Conservation (phyloP, 1,284 basidiomycete genomes). For the Apiotrichum porosum region DNA sequence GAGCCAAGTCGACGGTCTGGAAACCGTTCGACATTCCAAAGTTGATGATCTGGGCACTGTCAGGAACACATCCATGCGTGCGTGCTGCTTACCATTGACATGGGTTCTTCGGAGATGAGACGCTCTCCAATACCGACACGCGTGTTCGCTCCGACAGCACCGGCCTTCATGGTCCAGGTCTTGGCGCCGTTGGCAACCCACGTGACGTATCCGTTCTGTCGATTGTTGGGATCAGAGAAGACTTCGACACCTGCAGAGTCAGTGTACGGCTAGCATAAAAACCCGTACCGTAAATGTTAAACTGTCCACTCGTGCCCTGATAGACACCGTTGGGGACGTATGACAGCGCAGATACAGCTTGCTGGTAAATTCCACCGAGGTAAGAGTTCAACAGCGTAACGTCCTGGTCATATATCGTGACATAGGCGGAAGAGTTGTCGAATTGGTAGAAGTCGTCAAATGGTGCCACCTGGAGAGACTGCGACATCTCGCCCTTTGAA, state of each 20-base stretch:
- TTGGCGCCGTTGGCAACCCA: constrained; percentile 65
- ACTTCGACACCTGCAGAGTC: constrained; percentile 58
- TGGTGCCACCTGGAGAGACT: constrained; percentile 51
- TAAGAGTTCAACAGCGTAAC: constrained; percentile 67
- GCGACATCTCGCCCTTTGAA: constrained; percentile 54
- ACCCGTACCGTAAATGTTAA: constrained; percentile 54
- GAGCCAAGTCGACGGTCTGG: constrained; percentile 57
- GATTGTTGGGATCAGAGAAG: constrained; percentile 58
- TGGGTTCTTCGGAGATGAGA: constrained; percentile 74
- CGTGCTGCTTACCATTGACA: constrained; percentile 52
- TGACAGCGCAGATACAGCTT: constrained; percentile 68
- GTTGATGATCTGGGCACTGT: constrained; percentile 78
- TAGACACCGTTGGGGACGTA: constrained; percentile 53
- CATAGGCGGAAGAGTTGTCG: constrained; percentile 51
- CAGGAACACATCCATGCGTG: neutral
- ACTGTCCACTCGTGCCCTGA: constrained; percentile 25
- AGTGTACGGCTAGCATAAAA: neutral
- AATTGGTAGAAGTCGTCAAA: constrained; percentile 67
- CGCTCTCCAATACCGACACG: constrained; percentile 65
- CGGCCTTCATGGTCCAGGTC: constrained; percentile 71
- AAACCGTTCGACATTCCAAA: constrained; percentile 54
- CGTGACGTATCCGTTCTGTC: constrained; percentile 59
- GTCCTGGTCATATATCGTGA: constrained; percentile 35
- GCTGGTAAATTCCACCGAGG: constrained; percentile 71
- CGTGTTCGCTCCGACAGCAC: constrained; percentile 66